Base-by-base conservation (phyloP, 2,329 filamentous ascomycete species). In the Penicillium sp. region DNA sequence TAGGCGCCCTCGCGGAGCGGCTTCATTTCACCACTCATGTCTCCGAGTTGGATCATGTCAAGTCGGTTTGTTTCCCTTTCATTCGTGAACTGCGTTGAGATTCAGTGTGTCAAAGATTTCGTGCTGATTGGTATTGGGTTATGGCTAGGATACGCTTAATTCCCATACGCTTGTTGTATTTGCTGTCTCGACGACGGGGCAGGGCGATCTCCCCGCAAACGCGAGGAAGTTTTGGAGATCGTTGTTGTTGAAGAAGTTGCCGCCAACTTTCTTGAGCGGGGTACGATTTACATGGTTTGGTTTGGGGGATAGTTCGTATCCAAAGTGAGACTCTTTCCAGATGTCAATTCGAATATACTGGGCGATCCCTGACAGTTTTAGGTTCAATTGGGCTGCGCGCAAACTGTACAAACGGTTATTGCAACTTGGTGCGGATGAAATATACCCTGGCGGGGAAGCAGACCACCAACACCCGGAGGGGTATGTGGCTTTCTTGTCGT, bases 381-480 rank as follows among this genome's bases (percentile, higher is more conserved):
- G 91, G 71, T 97, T 92, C 78, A 99, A 99, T 79, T 97, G 92
- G 87, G 93, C 94, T 19, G 91, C 91, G 50, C 87, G 93, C 54
- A 96, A 97, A 78, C 83, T 99, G 50, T 88, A 93, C 70, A 94
- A 93, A 69, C 88, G 95, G 17, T 82, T 99, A 38, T 76, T 89
- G 44, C 93, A 97, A 74, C 85, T 99, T 0, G 94, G 94, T 1
- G 95, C 92, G 3, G 83, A 83, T 47, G 86, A 92, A 52, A 86
- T 95, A 65, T 90, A 91, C 70, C 87, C 90, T 46, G 83, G 89
- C 44, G 95, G 92, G 13, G 95, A 99, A 77, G 93, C 90, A 23
- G 95, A 99, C 73, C 93, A 97, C 70, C 92, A 96, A 74, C 93
- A 97, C 81, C 88, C 92, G 29, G 93, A 98, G 78, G 93, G 94